These are phyloP conservation scores for Glomus cerebriforme DNA, from an alignment of 192 early-diverging fungal genomes.

Conservation along the genomic window DNA sequence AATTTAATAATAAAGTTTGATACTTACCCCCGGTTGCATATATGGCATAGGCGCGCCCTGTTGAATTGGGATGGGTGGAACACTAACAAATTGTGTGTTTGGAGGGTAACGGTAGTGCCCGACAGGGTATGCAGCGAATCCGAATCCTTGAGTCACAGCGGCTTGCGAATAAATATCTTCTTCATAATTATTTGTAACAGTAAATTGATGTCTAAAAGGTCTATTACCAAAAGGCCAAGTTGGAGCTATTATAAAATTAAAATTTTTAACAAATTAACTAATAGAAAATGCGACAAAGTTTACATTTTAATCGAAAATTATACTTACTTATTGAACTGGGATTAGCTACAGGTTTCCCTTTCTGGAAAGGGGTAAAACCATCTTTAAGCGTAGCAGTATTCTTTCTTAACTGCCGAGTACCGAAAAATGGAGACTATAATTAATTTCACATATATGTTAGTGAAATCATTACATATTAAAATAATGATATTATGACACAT, in stretches of 20 bases:
- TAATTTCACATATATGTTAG: background rate
- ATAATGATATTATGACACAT: background rate
- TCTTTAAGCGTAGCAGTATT: constrained; percentile 36
- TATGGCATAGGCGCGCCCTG: constrained; percentile 48
- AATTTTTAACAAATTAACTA: background rate
- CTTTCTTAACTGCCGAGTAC: constrained; percentile 37
- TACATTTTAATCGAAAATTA: background rate
- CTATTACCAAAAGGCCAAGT: constrained; percentile 59
- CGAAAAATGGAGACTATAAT: constrained; percentile 37
- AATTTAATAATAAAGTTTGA: background rate
- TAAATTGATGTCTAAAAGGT: constrained; percentile 56
- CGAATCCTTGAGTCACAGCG: constrained; percentile 42
- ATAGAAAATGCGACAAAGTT: background rate
- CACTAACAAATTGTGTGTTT: constrained; percentile 42
- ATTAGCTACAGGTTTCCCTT: constrained; percentile 38
- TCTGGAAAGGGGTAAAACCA: constrained; percentile 50
- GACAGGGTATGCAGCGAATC: constrained; percentile 37
- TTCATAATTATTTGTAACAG: constrained; percentile 48
- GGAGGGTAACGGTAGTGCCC: constrained; percentile 38
- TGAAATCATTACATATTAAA: background rate
- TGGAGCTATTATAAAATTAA: constrained; percentile 40
- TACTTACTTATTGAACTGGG: constrained; percentile 46
- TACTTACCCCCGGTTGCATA: constrained; percentile 46
- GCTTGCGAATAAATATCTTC: constrained; percentile 52
- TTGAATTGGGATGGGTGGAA: constrained; percentile 54